These are phyloP conservation scores for Candida sp. DNA, from an alignment of 1,139 yeast genomes.

Conservation along the genomic window DNA sequence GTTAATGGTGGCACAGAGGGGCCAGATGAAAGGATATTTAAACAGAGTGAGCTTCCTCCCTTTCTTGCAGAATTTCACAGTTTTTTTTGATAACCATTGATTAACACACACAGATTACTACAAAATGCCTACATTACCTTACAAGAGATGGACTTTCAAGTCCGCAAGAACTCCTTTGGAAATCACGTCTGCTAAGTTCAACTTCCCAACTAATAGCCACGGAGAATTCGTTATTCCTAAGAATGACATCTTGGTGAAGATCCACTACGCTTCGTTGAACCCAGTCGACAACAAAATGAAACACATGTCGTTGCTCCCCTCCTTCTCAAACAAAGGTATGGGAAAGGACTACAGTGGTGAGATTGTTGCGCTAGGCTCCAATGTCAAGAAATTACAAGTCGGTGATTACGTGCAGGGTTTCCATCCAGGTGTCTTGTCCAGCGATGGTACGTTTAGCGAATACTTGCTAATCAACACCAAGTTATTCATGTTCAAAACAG, in stretches of 20 bases:
- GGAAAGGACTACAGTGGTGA: conserved; percentile 76
- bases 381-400: conserved; percentile 32
- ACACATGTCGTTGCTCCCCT: conserved; percentile 26
- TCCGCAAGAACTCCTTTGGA: background rate
- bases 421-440: conserved; percentile 39
- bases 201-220: background rate
- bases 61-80: background rate
- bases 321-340: conserved; percentile 36
- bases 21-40: background rate
- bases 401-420: conserved; percentile 74
- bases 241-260: conserved; percentile 59
- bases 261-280: conserved; percentile 63
- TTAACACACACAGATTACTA: background rate
- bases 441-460: conserved; percentile 55
- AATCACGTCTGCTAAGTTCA: background rate
- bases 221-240: conserved; percentile 23
- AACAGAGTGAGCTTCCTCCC: background rate
- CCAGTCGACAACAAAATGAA: conserved; percentile 66
- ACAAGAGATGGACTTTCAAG: conserved; percentile 1
- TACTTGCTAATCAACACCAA: conserved; percentile 36
- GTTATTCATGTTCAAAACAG: conserved; percentile 24
- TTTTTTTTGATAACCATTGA: no score
- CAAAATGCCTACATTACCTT: background rate
- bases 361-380: conserved; percentile 57
- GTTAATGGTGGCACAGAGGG: no score